Conservation (phyloP, 2,329 filamentous ascomycete genomes). For the Calonectria crousiana region DNA sequence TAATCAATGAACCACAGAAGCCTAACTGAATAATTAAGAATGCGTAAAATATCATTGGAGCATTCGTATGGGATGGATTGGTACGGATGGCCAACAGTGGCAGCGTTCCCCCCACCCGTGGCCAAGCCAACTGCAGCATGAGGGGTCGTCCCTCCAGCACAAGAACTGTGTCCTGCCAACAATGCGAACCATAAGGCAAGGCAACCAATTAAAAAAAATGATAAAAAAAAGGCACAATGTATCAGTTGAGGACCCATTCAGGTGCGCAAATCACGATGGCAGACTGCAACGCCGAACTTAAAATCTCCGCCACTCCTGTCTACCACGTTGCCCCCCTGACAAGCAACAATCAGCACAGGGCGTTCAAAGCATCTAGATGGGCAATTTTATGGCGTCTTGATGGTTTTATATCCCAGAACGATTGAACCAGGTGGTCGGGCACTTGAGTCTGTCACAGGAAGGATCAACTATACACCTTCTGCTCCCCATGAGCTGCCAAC, state of each 20-base stretch:
- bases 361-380: not conserved
- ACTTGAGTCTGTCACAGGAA: not conserved
- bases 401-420: not conserved
- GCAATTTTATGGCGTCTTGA: not conserved
- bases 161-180: not conserved
- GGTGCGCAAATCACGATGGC: not conserved
- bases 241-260: not conserved
- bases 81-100: not conserved
- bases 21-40: not conserved
- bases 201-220: too few species aligned
- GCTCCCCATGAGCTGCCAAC: not conserved
- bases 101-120: too few species aligned
- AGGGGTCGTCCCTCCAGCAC: not conserved
- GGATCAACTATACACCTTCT: not conserved
- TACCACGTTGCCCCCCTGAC: not conserved
- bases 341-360: not conserved
- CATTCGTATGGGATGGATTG: not conserved
- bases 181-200: not conserved
- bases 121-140: not conserved
- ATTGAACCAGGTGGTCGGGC: not conserved
- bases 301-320: not conserved
- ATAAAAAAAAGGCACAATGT: not conserved
- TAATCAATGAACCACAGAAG: not conserved
- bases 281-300: not conserved
- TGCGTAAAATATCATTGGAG: not conserved